These are phyloP conservation scores for Quillaja saponaria DNA, from an alignment of 306 rosid genomes.

Conservation along the genomic window DNA sequence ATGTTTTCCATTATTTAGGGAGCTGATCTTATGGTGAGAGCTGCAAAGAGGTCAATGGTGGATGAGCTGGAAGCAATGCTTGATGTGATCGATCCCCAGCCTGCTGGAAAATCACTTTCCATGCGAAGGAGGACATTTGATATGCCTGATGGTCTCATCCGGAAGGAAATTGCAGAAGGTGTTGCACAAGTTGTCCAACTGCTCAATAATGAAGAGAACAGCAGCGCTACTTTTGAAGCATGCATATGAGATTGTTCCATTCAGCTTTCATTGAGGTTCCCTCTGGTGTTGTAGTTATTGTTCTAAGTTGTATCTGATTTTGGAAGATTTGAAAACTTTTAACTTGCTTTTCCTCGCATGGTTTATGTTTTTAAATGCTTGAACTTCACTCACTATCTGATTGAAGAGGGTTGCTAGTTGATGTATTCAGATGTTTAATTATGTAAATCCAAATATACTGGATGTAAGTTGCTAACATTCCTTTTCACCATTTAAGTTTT, in stretches of 20 bases:
- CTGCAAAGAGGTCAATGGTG: constrained; percentile 79
- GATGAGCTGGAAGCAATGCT: constrained; percentile 95
- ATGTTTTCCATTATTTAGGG: constrained; percentile 41
- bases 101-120: constrained; percentile 62
- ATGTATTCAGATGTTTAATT: neutral
- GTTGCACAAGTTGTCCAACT: constrained; percentile 78
- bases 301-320: constrained; percentile 36
- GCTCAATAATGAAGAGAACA: constrained; percentile 66
- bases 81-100: constrained; percentile 86
- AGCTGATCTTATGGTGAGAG: constrained; percentile 65
- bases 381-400: constrained; percentile 12
- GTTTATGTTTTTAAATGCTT: constrained; percentile 26
- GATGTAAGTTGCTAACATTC: neutral
- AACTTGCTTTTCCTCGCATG: constrained; percentile 29
- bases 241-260: constrained; percentile 32
- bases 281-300: constrained; percentile 32
- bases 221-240: constrained; percentile 42
- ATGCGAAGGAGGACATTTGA: constrained; percentile 79
- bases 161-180: constrained; percentile 82
- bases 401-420: constrained; percentile 8
- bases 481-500: neutral
- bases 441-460: neutral
- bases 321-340: constrained; percentile 25
- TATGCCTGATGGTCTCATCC: constrained; percentile 73
- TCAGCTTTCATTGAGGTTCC: constrained; percentile 21